phyloP scores from a whole-genome alignment of 179 eudicot genomes.

The Amaranthus tricolor region DNA sequence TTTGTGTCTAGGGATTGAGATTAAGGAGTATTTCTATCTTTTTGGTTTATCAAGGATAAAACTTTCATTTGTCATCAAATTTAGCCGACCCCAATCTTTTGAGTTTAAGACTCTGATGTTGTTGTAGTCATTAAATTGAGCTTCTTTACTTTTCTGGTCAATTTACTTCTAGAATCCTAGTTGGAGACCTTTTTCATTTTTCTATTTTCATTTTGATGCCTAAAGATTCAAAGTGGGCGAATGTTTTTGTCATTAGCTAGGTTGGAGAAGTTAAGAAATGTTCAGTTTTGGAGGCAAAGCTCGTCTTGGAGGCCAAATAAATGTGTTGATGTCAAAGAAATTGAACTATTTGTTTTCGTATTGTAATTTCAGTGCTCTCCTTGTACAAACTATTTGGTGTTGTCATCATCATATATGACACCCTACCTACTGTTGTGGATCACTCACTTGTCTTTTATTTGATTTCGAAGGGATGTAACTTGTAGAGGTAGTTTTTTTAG shows the following conservation, averaged over 20 bases:
- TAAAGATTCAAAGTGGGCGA: not conserved
- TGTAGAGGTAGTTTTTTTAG: not conserved
- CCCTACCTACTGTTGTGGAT: not conserved
- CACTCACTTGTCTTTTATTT: not conserved
- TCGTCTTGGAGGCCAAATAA: not conserved
- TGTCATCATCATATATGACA: not conserved
- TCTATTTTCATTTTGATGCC: not conserved
- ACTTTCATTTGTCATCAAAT: not conserved
- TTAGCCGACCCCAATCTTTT: no score
- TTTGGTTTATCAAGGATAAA: not conserved
- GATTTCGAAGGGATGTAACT: not conserved
- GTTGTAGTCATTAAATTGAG: not conserved
- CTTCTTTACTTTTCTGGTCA: not conserved
- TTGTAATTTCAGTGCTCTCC: not conserved
- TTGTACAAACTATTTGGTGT: not conserved
- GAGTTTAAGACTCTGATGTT: no score
- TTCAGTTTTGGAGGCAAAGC: not conserved
- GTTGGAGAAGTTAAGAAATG: not conserved
- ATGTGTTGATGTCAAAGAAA: not conserved
- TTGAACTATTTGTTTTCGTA: not conserved
- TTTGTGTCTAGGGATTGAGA: not conserved
- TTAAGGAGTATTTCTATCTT: not conserved
- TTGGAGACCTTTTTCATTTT: not conserved
- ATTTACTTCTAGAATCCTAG: not conserved
- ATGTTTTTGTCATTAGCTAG: not conserved